A percentile compares a stretch with the other conserved stretches of the same genome.
These are phyloP conservation scores for Collybia sp. DNA, from an alignment of 768 basidiomycete species.

Conservation along the genomic window DNA sequence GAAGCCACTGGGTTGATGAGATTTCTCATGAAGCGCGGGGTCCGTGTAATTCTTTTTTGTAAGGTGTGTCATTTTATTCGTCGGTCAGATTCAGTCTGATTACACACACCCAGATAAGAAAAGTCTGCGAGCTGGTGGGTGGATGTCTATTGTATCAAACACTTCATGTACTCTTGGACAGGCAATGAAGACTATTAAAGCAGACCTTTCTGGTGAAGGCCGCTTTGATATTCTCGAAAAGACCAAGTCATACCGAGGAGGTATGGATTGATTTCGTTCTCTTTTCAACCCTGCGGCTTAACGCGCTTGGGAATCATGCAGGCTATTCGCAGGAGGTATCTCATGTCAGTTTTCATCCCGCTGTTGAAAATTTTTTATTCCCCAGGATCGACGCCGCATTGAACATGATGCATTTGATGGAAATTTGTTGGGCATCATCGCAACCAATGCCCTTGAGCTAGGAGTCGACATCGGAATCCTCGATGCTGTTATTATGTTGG, in stretches of 20 bases:
- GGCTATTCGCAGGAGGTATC: conserved; percentile 71
- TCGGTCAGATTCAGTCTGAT: not conserved
- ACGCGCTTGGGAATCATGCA: conserved; percentile 14
- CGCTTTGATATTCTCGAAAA: conserved; percentile 69
- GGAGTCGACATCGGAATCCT: conserved; percentile 89
- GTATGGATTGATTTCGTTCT: conserved; percentile 28
- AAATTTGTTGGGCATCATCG: conserved; percentile 77
- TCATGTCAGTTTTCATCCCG: not conserved
- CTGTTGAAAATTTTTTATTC: not conserved
- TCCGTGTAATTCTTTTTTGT: conserved; percentile 86
- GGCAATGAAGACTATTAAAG: conserved; percentile 77
- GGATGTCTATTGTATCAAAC: not conserved
- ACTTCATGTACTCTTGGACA: conserved; percentile 24
- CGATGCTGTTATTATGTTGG: conserved; percentile 87
- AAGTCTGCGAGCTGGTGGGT: conserved; percentile 75
- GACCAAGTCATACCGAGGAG: conserved; percentile 83
- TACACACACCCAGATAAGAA: conserved; percentile 53
- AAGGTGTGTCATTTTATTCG: conserved; percentile 40
- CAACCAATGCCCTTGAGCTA: conserved; percentile 87
- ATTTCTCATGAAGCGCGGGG: conserved; percentile 76
- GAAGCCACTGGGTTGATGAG: conserved; percentile 74
- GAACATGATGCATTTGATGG: conserved; percentile 87
- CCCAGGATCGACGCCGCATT: conserved; percentile 75
- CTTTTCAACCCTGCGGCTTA: not conserved
- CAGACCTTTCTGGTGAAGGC: conserved; percentile 69